Evolutionary conservation across 345 rosid genomes (phyloP), one percentile per base, ranked within the genome.

Genomic region (Erodium maritimum): DNA sequence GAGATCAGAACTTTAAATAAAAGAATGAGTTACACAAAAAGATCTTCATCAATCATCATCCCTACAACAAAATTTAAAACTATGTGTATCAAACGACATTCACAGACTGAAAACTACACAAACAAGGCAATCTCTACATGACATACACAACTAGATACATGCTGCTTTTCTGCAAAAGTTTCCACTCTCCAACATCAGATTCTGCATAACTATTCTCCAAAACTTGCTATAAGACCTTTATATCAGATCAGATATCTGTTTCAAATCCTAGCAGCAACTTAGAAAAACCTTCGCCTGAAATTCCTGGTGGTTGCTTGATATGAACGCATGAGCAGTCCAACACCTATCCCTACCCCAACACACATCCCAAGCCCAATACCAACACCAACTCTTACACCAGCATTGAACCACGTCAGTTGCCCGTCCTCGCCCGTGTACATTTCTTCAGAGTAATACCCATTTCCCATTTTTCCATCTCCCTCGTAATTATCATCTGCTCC

Each of bases 351-450:
- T 5, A 88, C 62, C 37, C 96, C 96, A 14, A 91, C 69, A 58
- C 98, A 91, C 96, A 84, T 83, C 33, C 96, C 96, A 3, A 88
- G 93, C 59, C 98, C 95, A 74, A 88, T 88, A 62, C 96, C 96
- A 23, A 88, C 96, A 60, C 96, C 96, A 21, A 88, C 96, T 78
- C 96, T 80, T 55, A 91, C 96, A 13, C 96, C 96, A 25, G 96
- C 88, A 63, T 88, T 91, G 63, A 88, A 86, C 98, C 93, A 88
- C 21, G 96, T 67, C 42, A 91, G 95, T 46, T 91, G 82, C 17
- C 96, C 96, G 55, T 91, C 95, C 66, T 88, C 96, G 5, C 85
- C 85, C 21, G 72, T 71, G 66, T 85, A 88, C 85, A 79, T 67
- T 53, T 76, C 96, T 54, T 77, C 86, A 0, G 83, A 56, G 74